Conservation (phyloP, 208 protist genomes). For the Crithidia thermophila region DNA sequence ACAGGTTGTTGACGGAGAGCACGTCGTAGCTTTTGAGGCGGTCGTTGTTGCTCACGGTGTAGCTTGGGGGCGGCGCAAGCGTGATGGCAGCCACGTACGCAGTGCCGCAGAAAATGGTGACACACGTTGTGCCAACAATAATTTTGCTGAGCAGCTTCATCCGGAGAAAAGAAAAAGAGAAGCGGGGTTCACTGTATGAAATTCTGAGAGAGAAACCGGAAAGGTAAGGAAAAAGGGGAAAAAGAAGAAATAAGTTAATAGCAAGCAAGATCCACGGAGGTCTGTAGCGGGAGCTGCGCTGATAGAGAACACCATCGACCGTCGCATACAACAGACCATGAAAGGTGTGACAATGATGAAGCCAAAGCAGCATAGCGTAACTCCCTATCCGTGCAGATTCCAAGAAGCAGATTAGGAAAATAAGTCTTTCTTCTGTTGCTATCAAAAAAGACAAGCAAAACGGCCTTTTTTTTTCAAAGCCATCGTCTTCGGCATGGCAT, state of each 20-base stretch:
- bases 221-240: conserved; percentile 3
- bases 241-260: background rate
- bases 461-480: too few relatives aligned
- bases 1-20: conserved; percentile 63
- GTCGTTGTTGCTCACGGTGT: conserved; percentile 77
- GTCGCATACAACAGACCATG: too few relatives aligned
- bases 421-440: background rate
- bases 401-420: too few relatives aligned
- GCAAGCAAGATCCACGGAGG: background rate
- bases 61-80: conserved; percentile 62
- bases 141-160: conserved; percentile 54
- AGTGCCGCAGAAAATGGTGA: conserved; percentile 68
- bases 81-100: conserved; percentile 73
- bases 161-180: conserved; percentile 1
- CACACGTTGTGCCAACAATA: conserved; percentile 55
- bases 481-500: too few relatives aligned
- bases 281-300: too few relatives aligned
- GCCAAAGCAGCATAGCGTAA: too few relatives aligned
- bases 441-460: background rate
- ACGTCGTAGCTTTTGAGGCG: conserved; percentile 73
- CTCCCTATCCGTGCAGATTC: too few relatives aligned
- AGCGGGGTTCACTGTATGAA: too few relatives aligned
- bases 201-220: conserved; percentile 9
- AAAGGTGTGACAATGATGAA: too few relatives aligned
- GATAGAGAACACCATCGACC: too few relatives aligned